phyloP scores from a whole-genome alignment of 2,329 filamentous ascomycete species.

The Phyllosticta citribraziliensis region DNA sequence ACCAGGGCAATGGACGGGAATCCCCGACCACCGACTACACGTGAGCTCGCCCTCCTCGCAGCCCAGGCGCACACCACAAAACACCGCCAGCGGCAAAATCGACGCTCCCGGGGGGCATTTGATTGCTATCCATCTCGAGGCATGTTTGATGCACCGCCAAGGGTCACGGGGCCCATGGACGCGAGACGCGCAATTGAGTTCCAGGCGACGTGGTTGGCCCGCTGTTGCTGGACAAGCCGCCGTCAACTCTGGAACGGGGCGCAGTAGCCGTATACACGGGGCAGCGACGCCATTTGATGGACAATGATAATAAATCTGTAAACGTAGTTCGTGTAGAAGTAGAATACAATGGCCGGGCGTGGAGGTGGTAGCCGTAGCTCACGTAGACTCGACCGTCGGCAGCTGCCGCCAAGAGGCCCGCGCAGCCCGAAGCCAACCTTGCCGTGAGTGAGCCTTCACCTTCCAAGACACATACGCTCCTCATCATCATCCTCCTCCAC shows the following conservation, averaged over 20 bases:
- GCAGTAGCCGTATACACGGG: no score
- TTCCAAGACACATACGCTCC: constrained; percentile 2
- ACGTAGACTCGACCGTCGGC: not conserved
- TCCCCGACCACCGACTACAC: not conserved
- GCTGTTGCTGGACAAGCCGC: not conserved
- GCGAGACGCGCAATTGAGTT: not conserved
- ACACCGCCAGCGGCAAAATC: not conserved
- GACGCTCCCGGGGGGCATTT: not conserved
- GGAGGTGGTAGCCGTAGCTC: not conserved
- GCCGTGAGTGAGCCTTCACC: constrained; percentile 5
- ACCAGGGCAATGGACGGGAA: not conserved
- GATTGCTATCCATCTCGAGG: not conserved
- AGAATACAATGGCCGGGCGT: not conserved
- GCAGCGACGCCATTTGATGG: no score
- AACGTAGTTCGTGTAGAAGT: no score
- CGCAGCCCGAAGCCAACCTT: constrained; percentile 11
- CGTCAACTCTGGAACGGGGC: no score
- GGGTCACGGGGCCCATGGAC: not conserved
- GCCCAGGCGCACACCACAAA: not conserved
- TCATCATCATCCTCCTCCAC: constrained; percentile 12
- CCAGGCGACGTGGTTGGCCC: not conserved
- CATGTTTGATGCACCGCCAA: not conserved
- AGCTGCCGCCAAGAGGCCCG: constrained; percentile 7
- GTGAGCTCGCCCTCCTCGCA: not conserved
- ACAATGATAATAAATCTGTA: no score